Evolutionary conservation across 2,329 filamentous ascomycete genomes (phyloP).

Genomic region (Mollisia scopiformis): DNA sequence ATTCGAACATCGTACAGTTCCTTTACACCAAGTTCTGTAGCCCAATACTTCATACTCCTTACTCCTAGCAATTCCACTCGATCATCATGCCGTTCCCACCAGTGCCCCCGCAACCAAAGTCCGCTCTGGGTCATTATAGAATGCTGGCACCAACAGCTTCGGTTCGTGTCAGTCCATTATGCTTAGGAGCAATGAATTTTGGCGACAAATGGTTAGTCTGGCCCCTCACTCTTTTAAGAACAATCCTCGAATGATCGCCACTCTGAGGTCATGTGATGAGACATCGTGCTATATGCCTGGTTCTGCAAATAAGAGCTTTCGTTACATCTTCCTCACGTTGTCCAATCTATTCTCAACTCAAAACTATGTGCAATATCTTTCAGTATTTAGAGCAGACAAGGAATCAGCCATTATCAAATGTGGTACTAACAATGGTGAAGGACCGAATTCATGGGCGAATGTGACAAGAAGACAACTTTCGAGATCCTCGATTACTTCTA

Average conservation of each 20-base stretch:
- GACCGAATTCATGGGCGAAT: conserved; percentile 63
- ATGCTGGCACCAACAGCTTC: conserved; percentile 67
- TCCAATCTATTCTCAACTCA: neutral
- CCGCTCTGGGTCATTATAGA: conserved; percentile 65
- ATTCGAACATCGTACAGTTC: neutral
- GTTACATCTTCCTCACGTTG: neutral
- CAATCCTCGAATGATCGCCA: too few relatives aligned
- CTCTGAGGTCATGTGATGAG: too few relatives aligned
- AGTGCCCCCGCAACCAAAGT: conserved; percentile 46
- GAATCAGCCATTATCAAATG: too few relatives aligned
- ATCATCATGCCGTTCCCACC: conserved; percentile 26
- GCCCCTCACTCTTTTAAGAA: too few relatives aligned
- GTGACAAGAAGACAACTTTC: conserved; percentile 62
- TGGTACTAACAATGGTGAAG: conserved; percentile 34
- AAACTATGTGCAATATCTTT: too few relatives aligned
- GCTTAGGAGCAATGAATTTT: conserved; percentile 68
- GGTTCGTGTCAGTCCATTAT: conserved; percentile 68
- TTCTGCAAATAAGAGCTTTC: too few relatives aligned
- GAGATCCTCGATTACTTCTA: conserved; percentile 58
- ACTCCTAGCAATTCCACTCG: neutral
- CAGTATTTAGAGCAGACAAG: too few relatives aligned
- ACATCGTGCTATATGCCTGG: too few relatives aligned
- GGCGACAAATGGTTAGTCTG: conserved; percentile 53
- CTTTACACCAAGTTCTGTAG: neutral
- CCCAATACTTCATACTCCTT: too few relatives aligned